Evolutionary conservation across 345 rosid genomes (phyloP).

Genomic region (Barbarea vulgaris): DNA sequence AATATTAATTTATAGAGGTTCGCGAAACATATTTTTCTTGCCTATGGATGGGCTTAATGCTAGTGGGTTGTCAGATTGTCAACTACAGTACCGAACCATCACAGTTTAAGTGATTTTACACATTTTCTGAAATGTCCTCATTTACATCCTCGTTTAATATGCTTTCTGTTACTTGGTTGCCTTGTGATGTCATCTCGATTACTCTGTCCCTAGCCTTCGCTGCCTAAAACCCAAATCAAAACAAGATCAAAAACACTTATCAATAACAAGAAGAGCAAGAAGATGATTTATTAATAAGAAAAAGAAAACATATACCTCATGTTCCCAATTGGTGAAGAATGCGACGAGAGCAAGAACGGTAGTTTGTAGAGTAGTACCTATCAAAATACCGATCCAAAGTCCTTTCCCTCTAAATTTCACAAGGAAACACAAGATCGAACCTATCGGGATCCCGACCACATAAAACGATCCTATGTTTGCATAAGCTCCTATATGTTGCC

Average conservation of each 20-base stretch:
- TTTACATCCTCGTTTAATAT: slow-evolving; percentile 19
- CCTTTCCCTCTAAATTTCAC: slow-evolving; percentile 53
- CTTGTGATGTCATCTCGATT: slow-evolving; percentile 24
- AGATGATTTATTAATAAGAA: not conserved
- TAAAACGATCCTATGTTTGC: slow-evolving; percentile 65
- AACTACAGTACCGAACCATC: no score
- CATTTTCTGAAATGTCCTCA: slow-evolving; percentile 7
- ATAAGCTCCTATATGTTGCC: slow-evolving; percentile 67
- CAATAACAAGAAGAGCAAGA: not conserved
- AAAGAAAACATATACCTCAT: slow-evolving; percentile 44
- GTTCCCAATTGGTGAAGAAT: slow-evolving; percentile 53
- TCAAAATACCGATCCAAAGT: slow-evolving; percentile 56
- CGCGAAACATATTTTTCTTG: no score
- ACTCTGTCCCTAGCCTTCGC: slow-evolving; percentile 44
- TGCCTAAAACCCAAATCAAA: slow-evolving; percentile 39
- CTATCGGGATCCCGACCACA: slow-evolving; percentile 56
- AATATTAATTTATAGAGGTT: no score
- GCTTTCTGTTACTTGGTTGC: slow-evolving; percentile 27
- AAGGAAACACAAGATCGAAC: slow-evolving; percentile 48
- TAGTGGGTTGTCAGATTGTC: no score
- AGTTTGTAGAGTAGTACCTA: slow-evolving; percentile 49
- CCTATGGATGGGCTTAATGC: no score
- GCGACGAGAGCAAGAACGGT: slow-evolving; percentile 50
- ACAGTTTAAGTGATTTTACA: not conserved
- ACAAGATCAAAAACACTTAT: not conserved